Evolutionary conservation across 352 stramenopile species (phyloP).

Genomic region (Phytophthora crassamura): DNA sequence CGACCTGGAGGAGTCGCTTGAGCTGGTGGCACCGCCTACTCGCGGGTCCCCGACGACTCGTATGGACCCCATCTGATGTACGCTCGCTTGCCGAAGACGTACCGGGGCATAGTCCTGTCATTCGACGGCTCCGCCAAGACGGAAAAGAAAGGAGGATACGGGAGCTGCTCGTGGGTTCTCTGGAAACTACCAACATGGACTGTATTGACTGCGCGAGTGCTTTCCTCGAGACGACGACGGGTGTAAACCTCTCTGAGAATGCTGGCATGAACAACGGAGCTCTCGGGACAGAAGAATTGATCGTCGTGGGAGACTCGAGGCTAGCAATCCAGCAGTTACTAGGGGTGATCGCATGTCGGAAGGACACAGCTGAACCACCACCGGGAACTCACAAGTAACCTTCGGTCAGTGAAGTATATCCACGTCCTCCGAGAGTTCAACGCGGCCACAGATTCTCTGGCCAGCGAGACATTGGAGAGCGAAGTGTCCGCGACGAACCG

Average conservation of each 20-base stretch:
- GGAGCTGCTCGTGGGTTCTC: conserved; percentile 10
- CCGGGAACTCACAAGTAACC: not conserved
- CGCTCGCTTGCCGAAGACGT: not conserved
- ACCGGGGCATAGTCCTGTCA: conserved; percentile 11
- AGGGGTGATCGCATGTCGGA: conserved; percentile 17
- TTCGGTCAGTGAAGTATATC: conserved; percentile 4
- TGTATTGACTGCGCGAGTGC: not conserved
- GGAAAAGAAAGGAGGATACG: not conserved
- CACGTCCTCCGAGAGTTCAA: conserved; percentile 6
- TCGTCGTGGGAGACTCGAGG: conserved; percentile 11
- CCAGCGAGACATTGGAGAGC: not conserved
- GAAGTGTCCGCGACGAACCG: too few relatives aligned
- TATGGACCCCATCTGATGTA: not conserved
- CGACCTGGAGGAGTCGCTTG: not conserved
- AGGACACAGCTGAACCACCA: conserved; percentile 5
- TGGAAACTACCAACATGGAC: conserved; percentile 5
- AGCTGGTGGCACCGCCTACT: not conserved
- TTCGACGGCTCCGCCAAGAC: conserved; percentile 31
- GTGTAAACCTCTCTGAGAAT: conserved; percentile 2
- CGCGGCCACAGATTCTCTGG: not conserved
- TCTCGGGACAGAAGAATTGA: not conserved
- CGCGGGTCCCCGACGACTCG: not conserved
- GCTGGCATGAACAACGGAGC: not conserved
- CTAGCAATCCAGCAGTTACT: conserved; percentile 16
- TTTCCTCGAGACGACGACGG: not conserved